These are phyloP conservation scores for Cordyceps fumosorosea DNA, from an alignment of 2,329 filamentous ascomycete species.

Conservation along the genomic window DNA sequence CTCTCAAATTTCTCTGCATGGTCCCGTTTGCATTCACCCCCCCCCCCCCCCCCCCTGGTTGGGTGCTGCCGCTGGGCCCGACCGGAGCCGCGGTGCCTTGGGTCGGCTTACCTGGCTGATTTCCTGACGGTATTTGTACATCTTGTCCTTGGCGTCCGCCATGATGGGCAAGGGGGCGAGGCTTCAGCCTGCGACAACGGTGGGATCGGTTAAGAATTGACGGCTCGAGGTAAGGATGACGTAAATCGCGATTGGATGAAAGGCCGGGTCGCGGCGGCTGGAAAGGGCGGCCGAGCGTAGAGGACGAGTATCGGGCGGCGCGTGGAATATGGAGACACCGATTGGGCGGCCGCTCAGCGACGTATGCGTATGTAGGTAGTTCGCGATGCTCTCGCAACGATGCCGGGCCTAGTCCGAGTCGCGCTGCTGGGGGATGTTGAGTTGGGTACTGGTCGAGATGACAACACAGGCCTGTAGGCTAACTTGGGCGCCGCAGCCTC, in stretches of 20 bases:
- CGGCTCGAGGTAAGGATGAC: too few relatives aligned
- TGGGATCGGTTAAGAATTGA: neutral
- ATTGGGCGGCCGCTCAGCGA: neutral
- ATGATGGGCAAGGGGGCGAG: slow-evolving; percentile 39
- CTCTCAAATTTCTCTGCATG: neutral
- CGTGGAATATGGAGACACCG: neutral
- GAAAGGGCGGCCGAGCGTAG: neutral
- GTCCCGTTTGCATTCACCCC: neutral
- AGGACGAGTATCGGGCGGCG: neutral
- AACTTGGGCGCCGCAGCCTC: neutral
- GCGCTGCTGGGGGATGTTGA: neutral
- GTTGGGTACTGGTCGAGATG: neutral
- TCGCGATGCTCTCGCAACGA: neutral
- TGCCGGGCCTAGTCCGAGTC: neutral
- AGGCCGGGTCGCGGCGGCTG: neutral
- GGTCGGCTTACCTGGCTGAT: slow-evolving; percentile 79
- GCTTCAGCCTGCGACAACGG: neutral
- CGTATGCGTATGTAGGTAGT: neutral
- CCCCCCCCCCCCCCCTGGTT: too few relatives aligned
- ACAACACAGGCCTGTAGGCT: neutral
- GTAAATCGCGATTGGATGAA: neutral
- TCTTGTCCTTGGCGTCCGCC: slow-evolving; percentile 53
- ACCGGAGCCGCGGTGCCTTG: neutral
- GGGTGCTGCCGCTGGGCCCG: neutral
- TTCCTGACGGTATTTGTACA: slow-evolving; percentile 88